phyloP scores from a whole-genome alignment of 2,329 filamentous ascomycete genomes.

The Fusarium multiceps region DNA sequence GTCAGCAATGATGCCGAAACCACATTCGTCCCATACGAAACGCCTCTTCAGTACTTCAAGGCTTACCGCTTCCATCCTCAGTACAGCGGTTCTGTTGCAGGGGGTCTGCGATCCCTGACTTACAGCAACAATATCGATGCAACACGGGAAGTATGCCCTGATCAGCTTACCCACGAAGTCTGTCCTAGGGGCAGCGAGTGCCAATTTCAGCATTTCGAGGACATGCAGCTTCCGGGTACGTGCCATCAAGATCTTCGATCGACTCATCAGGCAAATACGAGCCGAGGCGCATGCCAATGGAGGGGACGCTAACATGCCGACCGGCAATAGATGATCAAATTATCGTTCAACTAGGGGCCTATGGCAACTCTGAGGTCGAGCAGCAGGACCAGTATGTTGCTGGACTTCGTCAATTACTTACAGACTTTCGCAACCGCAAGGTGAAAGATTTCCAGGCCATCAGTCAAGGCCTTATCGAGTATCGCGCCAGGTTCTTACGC shows the following conservation, averaged over 20 bases:
- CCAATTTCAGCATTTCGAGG: slow-evolving; percentile 79
- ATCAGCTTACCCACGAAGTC: slow-evolving; percentile 74
- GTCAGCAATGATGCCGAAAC: slow-evolving; percentile 23
- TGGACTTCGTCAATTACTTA: slow-evolving; percentile 71
- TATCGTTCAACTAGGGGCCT: slow-evolving; percentile 75
- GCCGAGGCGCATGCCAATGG: slow-evolving; percentile 40
- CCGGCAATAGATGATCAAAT: slow-evolving; percentile 74
- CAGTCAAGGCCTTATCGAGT: slow-evolving; percentile 73
- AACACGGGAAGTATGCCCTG: slow-evolving; percentile 78
- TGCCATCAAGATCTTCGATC: slow-evolving; percentile 36
- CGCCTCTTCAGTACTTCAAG: slow-evolving; percentile 83
- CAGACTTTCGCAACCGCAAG: slow-evolving; percentile 68
- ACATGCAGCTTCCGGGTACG: slow-evolving; percentile 54
- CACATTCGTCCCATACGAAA: slow-evolving; percentile 74
- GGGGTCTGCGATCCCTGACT: slow-evolving; percentile 88
- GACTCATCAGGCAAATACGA: slow-evolving; percentile 30
- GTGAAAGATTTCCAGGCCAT: slow-evolving; percentile 75
- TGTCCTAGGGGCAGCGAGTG: slow-evolving; percentile 80
- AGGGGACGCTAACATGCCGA: slow-evolving; percentile 61
- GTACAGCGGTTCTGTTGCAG: slow-evolving; percentile 74
- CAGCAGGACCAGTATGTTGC: slow-evolving; percentile 71
- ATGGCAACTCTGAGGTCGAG: slow-evolving; percentile 71
- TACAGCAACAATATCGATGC: slow-evolving; percentile 92
- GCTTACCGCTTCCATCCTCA: slow-evolving; percentile 90
- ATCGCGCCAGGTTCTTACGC: slow-evolving; percentile 71